These are phyloP conservation scores for Colletotrichum euphorbiae DNA, from an alignment of 2,329 filamentous ascomycete species.

Conservation along the genomic window DNA sequence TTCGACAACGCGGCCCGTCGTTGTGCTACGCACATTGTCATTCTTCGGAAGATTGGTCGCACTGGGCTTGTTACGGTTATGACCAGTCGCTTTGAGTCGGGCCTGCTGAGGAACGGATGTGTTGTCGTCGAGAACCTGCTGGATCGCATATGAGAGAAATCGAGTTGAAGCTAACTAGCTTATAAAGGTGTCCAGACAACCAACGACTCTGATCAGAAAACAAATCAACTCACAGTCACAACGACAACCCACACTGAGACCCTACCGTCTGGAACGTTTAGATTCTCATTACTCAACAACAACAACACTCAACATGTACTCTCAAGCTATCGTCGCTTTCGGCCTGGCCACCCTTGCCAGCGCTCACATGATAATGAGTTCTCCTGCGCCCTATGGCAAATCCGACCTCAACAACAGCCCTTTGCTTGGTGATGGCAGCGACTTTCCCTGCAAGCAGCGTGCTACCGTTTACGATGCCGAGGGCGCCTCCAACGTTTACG, in stretches of 20 bases:
- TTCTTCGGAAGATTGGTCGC: slow-evolving; percentile 31
- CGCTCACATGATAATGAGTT: slow-evolving; percentile 81
- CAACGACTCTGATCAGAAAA: slow-evolving; percentile 23
- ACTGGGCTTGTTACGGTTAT: slow-evolving; percentile 16
- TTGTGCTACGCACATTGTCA: slow-evolving; percentile 35
- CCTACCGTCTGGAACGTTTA: slow-evolving; percentile 56
- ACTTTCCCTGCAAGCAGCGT: slow-evolving; percentile 87
- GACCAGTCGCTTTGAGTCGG: slow-evolving; percentile 36
- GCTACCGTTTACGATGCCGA: slow-evolving; percentile 59
- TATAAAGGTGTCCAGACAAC: slow-evolving; percentile 34
- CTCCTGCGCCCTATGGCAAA: slow-evolving; percentile 71
- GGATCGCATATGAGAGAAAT: not conserved
- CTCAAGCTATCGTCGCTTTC: slow-evolving; percentile 62
- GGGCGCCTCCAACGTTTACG: slow-evolving; percentile 67
- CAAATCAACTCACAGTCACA: slow-evolving; percentile 33
- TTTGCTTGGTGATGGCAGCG: slow-evolving; percentile 65
- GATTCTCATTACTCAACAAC: slow-evolving; percentile 42
- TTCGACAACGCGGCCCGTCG: slow-evolving; percentile 27
- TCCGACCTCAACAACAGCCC: slow-evolving; percentile 69
- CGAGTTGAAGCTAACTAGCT: slow-evolving; percentile 26
- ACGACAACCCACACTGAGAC: slow-evolving; percentile 35
- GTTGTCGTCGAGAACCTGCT: slow-evolving; percentile 32
- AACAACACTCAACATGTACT: slow-evolving; percentile 62
- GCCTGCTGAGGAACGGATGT: slow-evolving; percentile 32
- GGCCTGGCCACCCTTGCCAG: slow-evolving; percentile 70